A percentile compares a stretch with the other conserved stretches of the same genome.
phyloP scores from a whole-genome alignment of 345 rosid genomes.

The Excoecaria agallocha region DNA sequence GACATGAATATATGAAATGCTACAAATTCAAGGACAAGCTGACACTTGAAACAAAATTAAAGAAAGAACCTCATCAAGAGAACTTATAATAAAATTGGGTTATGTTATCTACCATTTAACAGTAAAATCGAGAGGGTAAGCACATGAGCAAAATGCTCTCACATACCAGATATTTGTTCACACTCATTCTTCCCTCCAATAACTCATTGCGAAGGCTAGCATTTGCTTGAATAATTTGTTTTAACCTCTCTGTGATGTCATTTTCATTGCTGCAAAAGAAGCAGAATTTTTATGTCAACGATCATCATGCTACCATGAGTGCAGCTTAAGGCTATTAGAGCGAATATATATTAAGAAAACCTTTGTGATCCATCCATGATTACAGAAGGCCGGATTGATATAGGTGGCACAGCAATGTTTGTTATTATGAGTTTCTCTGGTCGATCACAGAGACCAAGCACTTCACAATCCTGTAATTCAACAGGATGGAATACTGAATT shows the following conservation, averaged over 20 bases:
- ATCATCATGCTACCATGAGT: neutral
- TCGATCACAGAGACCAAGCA: constrained; percentile 70
- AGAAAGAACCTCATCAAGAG: neutral
- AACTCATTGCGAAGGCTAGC: constrained; percentile 57
- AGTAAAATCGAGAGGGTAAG: neutral
- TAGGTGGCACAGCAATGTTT: constrained; percentile 83
- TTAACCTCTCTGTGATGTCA: constrained; percentile 84
- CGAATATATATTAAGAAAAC: constrained; percentile 29
- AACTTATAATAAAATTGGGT: neutral
- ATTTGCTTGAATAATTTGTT: constrained; percentile 63
- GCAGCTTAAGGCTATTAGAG: neutral
- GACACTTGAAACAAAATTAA: neutral
- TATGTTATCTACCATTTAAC: neutral
- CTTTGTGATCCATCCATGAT: constrained; percentile 69
- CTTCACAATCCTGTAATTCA: constrained; percentile 71
- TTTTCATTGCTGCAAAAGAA: constrained; percentile 81
- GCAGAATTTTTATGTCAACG: constrained; percentile 6
- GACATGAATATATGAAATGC: neutral
- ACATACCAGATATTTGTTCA: constrained; percentile 55
- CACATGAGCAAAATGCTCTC: neutral
- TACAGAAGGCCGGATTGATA: constrained; percentile 89
- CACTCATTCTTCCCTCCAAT: constrained; percentile 40
- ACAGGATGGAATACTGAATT: constrained; percentile 5
- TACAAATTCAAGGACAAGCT: neutral
- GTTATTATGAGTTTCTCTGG: constrained; percentile 85